A percentile compares a stretch with the other conserved stretches of the same genome.
Evolutionary conservation across 1,284 basidiomycete genomes (phyloP).

Genomic region (Cryptococcus depauperatus): DNA sequence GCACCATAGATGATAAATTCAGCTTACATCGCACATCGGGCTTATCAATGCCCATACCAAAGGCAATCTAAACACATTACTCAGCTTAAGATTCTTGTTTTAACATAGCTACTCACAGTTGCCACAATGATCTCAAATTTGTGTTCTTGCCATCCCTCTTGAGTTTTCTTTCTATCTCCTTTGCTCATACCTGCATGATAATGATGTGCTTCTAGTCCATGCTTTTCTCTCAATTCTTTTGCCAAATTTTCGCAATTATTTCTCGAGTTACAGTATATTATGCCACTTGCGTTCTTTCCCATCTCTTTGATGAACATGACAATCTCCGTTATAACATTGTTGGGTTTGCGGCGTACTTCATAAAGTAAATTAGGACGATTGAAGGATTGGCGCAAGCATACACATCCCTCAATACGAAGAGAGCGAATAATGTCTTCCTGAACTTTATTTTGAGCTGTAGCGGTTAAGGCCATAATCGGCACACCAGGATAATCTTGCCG

Average conservation of each 20-base stretch:
- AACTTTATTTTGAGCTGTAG: conserved; percentile 74
- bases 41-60: conserved; percentile 97
- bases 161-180: conserved; percentile 58
- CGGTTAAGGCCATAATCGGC: conserved; percentile 93
- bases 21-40: conserved; percentile 54
- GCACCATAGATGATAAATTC: not conserved
- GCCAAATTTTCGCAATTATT: conserved; percentile 74
- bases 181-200: conserved; percentile 76
- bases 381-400: conserved; percentile 71
- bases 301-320: conserved; percentile 59
- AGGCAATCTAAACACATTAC: conserved; percentile 59
- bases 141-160: conserved; percentile 68
- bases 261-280: conserved; percentile 75
- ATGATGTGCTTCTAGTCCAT: conserved; percentile 61
- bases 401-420: conserved; percentile 58
- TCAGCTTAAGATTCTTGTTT: not conserved
- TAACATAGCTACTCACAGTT: conserved; percentile 50
- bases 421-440: conserved; percentile 68
- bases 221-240: conserved; percentile 52
- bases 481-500: conserved; percentile 65
- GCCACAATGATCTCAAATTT: conserved; percentile 79
- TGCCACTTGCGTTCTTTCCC: conserved; percentile 61
- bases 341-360: conserved; percentile 56
- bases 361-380: conserved; percentile 87
- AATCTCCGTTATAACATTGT: conserved; percentile 55